phyloP scores from a whole-genome alignment of 2,329 filamentous ascomycete species.

The Aspergillus sp. region DNA sequence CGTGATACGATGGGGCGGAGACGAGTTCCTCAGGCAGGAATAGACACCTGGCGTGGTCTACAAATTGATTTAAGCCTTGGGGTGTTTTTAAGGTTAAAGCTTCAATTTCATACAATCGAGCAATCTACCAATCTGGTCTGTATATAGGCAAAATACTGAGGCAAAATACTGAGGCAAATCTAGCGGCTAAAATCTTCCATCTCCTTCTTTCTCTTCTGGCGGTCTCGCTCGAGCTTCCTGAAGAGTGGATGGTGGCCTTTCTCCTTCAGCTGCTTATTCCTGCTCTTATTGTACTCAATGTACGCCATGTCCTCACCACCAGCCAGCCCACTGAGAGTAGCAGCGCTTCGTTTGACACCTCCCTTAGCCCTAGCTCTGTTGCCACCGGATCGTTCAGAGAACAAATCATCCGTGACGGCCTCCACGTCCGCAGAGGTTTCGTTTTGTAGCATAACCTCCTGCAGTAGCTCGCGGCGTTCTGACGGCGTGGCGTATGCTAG shows the following conservation, averaged over 20 bases:
- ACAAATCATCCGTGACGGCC: constrained; percentile 67
- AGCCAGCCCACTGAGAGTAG: constrained; percentile 78
- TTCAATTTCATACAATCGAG: not conserved
- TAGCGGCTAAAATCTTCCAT: constrained; percentile 31
- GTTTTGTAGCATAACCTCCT: constrained; percentile 85
- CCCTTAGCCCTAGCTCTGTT: constrained; percentile 48
- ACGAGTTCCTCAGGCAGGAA: not conserved
- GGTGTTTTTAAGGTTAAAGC: not conserved
- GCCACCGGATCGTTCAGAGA: constrained; percentile 56
- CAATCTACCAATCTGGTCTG: not conserved
- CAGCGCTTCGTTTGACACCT: constrained; percentile 76
- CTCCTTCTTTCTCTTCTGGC: constrained; percentile 56
- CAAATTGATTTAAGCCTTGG: not conserved
- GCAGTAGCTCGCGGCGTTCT: constrained; percentile 81
- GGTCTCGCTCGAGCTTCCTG: constrained; percentile 64
- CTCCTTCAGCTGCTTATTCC: constrained; percentile 67
- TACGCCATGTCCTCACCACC: constrained; percentile 98
- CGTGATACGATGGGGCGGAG: constrained; percentile 26
- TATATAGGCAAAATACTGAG: not conserved
- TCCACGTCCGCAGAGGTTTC: constrained; percentile 72
- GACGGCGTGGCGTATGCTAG: constrained; percentile 76
- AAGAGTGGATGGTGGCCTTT: constrained; percentile 64
- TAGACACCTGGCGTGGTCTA: not conserved
- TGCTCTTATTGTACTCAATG: constrained; percentile 74
- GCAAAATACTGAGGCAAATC: not conserved